phyloP scores from a whole-genome alignment of 208 protist genomes.

The Tritrichomonas foetus region DNA sequence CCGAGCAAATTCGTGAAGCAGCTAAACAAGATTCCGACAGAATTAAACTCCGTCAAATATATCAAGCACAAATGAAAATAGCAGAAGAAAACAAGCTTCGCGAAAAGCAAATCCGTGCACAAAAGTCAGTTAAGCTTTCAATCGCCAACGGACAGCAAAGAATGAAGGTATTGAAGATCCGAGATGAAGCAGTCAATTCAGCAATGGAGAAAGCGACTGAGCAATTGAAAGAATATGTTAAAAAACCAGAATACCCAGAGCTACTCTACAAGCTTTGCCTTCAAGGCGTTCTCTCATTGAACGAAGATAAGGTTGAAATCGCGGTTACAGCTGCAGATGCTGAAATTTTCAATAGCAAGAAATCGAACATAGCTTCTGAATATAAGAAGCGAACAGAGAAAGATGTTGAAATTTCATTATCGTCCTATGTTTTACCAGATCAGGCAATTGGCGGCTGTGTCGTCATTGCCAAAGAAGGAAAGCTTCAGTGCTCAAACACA shows the following conservation, averaged over 20 bases:
- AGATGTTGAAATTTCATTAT: neutral
- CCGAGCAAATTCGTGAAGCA: neutral
- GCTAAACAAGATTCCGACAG: neutral
- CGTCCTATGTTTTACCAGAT: neutral
- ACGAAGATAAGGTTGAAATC: neutral
- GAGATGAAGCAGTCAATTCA: neutral
- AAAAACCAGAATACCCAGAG: neutral
- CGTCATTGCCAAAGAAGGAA: neutral
- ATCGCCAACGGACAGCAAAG: neutral
- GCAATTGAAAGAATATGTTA: neutral
- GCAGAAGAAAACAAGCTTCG: neutral
- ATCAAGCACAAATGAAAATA: neutral
- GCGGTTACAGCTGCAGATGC: neutral
- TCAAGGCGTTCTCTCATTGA: neutral
- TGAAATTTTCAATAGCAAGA: neutral
- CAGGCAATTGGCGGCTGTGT: neutral
- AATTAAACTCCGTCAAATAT: neutral
- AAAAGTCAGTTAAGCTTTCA: neutral
- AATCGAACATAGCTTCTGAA: neutral
- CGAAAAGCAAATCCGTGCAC: neutral
- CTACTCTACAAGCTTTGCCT: neutral
- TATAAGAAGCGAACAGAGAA: neutral
- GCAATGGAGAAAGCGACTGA: neutral
- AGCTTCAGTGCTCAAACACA: neutral
- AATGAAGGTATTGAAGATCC: neutral